Evolutionary conservation across 768 basidiomycete species (phyloP).

Genomic region (Leccinum obscurum): DNA sequence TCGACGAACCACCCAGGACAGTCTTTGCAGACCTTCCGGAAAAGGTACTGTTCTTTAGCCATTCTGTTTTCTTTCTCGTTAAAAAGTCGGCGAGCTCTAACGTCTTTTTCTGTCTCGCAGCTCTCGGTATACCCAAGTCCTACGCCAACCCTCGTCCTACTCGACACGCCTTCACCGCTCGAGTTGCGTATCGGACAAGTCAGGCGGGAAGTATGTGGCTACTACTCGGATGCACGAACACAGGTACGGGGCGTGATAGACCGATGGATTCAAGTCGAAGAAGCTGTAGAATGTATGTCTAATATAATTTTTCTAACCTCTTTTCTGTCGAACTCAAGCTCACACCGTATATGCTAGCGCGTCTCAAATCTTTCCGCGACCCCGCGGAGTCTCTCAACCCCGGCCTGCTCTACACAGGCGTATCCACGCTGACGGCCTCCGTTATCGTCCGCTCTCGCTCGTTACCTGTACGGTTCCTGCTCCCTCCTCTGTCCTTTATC

Average conservation of each 20-base stretch:
- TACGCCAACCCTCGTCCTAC: constrained; percentile 62
- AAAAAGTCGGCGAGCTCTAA: not conserved
- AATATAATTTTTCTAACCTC: not conserved
- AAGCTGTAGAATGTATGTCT: constrained; percentile 77
- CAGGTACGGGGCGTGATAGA: constrained; percentile 73
- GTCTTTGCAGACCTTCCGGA: constrained; percentile 25
- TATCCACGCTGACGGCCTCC: constrained; percentile 86
- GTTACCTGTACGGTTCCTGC: constrained; percentile 63
- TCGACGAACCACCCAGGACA: constrained; percentile 9
- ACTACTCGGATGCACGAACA: constrained; percentile 57
- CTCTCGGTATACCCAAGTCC: constrained; percentile 79
- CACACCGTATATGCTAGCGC: constrained; percentile 44
- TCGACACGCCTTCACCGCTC: constrained; percentile 72
- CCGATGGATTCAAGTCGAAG: constrained; percentile 85
- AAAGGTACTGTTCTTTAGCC: constrained; percentile 20
- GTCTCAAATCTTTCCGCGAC: constrained; percentile 80
- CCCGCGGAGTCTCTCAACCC: constrained; percentile 83
- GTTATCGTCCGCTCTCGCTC: constrained; percentile 79
- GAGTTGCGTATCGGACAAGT: constrained; percentile 74
- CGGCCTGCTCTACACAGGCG: constrained; percentile 86
- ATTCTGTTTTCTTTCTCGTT: not conserved
- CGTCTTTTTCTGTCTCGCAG: constrained; percentile 39
- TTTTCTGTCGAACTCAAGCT: not conserved
- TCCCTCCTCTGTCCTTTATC: constrained; percentile 76
- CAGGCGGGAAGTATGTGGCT: constrained; percentile 57